A percentile compares a stretch with the other conserved stretches of the same genome.
Conservation (phyloP, 495 filamentous ascomycete genomes). For the Niebla homalea region DNA sequence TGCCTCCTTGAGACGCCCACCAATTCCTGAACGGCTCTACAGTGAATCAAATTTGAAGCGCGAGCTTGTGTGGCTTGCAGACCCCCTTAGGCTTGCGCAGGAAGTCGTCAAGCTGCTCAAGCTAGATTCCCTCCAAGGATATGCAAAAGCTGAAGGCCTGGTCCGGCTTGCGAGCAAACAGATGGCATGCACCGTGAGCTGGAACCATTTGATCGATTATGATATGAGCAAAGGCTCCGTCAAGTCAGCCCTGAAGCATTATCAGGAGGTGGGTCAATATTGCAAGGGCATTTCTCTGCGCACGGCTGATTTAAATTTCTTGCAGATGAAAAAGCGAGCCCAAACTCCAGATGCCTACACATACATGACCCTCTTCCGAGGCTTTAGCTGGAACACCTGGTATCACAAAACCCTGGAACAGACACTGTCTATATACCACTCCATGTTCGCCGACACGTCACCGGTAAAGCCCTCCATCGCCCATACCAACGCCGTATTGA, state of each 20-base stretch:
- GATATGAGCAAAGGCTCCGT: conserved; percentile 45
- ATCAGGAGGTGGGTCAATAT: conserved; percentile 55
- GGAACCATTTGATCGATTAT: conserved; percentile 76
- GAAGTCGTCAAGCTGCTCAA: conserved; percentile 44
- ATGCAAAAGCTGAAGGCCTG: conserved; percentile 49
- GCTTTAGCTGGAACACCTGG: conserved; percentile 44
- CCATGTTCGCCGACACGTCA: conserved; percentile 45
- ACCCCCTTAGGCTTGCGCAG: conserved; percentile 52
- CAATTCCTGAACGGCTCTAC: background rate
- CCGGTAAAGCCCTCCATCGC: conserved; percentile 52
- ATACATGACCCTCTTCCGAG: conserved; percentile 71
- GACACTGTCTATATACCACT: conserved; percentile 58
- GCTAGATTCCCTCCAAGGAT: conserved; percentile 26
- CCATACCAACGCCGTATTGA: conserved; percentile 76
- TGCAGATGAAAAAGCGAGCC: conserved; percentile 85
- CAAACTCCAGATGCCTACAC: conserved; percentile 62
- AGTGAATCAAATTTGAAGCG: conserved; percentile 20
- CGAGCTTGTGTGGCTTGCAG: conserved; percentile 50
- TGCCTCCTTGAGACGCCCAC: background rate
- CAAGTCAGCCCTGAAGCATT: conserved; percentile 55
- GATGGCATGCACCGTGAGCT: conserved; percentile 53
- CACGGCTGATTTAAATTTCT: background rate
- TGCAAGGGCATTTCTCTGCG: background rate
- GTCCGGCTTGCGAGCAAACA: conserved; percentile 51
- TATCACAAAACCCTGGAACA: conserved; percentile 40